A percentile compares a stretch with the other conserved stretches of the same genome.
Evolutionary conservation across 139 green algal genomes (phyloP).

Genomic region (Chlamydomonas sphaeroides): DNA sequence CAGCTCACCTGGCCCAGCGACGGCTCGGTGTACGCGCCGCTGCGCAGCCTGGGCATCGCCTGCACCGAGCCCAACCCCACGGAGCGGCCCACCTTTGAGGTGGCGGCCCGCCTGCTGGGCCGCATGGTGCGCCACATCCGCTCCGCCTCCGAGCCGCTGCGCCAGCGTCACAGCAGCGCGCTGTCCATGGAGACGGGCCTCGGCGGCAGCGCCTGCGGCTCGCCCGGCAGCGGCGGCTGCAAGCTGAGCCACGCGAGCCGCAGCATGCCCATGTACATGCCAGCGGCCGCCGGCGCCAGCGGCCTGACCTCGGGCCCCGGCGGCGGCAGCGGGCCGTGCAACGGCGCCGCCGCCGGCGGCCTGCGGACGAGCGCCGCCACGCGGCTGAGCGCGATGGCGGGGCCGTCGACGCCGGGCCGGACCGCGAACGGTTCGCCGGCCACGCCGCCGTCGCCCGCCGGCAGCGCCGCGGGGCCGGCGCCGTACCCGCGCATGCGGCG

Average conservation of each 20-base stretch:
- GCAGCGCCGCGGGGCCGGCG: too few relatives aligned
- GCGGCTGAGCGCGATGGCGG: too few relatives aligned
- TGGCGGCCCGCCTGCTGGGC: constrained; percentile 23
- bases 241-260: not conserved
- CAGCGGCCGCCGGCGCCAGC: too few relatives aligned
- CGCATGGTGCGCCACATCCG: constrained; percentile 33
- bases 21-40: constrained; percentile 36
- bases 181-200: constrained; percentile 4
- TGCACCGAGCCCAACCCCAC: constrained; percentile 22
- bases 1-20: constrained; percentile 32
- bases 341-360: too few relatives aligned
- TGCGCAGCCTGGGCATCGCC: constrained; percentile 24
- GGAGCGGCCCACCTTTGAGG: constrained; percentile 24
- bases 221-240: not conserved
- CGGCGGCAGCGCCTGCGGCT: not conserved
- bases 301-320: too few relatives aligned
- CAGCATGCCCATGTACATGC: not conserved
- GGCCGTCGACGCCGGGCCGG: too few relatives aligned
- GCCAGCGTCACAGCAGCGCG: constrained; percentile 25
- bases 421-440: too few relatives aligned
- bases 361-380: too few relatives aligned
- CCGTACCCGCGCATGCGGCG: constrained; percentile 6
- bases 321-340: too few relatives aligned
- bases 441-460: too few relatives aligned
- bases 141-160: constrained; percentile 3